Evolutionary conservation across 129 eudicot species (phyloP), one percentile per base, ranked within the genome.

Genomic region (Centaurea solstitialis): DNA sequence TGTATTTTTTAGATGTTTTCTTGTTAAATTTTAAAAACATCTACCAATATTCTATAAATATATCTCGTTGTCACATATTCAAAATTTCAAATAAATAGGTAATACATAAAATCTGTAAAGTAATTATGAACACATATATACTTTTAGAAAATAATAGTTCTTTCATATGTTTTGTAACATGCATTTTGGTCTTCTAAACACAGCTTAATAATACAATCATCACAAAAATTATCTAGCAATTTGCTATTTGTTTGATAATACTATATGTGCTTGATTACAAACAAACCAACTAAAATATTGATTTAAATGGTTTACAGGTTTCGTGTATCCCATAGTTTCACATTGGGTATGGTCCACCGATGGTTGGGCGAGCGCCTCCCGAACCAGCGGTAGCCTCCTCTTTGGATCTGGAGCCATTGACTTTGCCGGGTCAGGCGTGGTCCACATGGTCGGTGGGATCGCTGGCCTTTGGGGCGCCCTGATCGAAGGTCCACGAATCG

Each of bases 321-420:
- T 90, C 61, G 95, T 90, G 43, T 90, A 90, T 70, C 95, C 95
- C 0, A 53, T 90, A 9, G 92, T 86, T 17, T 88, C 94, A 43
- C 94, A 86, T 76, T 90, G 94, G 94, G 82, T 90, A 69, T 90
- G 94, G 94, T 86, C 94, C 12, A 79, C 82, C 20, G 95, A 90
- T 50, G 95, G 95, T 66, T 90, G 95, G 95, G 92, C 92, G 0
- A 77, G 95, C 24, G 95, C 95, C 9, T 18, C 87, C 40, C 64
- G 76, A 71, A 70, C 89, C 74, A 81, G 87, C 20, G 89, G 87
- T 28, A 71, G 75, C 75, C 86, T 90, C n/a, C 83, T 90, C 13
- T 88, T 90, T 6, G 87, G 87, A 0, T 88, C 94, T 4, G 94
- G 94, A 61, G 94, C 74, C 70, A 90, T 90, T 8, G 94, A 90